These are phyloP conservation scores for Fusarium pilosicola DNA, from an alignment of 2,329 filamentous ascomycete species.

Conservation along the genomic window DNA sequence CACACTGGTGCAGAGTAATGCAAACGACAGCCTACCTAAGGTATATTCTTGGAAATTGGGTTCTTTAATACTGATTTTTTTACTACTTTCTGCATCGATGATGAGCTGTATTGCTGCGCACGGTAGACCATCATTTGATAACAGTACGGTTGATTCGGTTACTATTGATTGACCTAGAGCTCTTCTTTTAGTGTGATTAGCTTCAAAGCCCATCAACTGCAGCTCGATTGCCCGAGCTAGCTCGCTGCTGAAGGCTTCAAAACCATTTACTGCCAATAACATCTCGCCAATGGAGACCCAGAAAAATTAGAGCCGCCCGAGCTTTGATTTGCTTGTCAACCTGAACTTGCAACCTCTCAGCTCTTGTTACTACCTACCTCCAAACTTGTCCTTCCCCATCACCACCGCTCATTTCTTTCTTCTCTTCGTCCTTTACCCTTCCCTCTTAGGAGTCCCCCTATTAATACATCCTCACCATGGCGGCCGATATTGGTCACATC, in stretches of 20 bases:
- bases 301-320: constrained; percentile 20
- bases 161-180: not conserved
- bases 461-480: constrained; percentile 57
- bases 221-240: constrained; percentile 7
- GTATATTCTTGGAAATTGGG: not conserved
- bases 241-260: not conserved
- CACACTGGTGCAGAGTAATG: not conserved
- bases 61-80: not conserved
- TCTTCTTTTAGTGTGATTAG: constrained; percentile 9
- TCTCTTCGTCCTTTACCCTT: constrained; percentile 27
- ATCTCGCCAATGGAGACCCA: constrained; percentile 20
- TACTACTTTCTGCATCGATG: not conserved
- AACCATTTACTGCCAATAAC: constrained; percentile 1
- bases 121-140: not conserved
- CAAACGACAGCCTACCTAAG: not conserved
- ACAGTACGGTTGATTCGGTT: not conserved
- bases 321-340: constrained; percentile 30
- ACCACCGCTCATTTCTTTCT: constrained; percentile 35
- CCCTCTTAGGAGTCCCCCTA: constrained; percentile 11
- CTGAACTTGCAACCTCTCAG: constrained; percentile 17
- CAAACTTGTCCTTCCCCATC: constrained; percentile 31
- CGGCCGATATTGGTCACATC: constrained; percentile 67
- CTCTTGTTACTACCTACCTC: constrained; percentile 28
- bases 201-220: constrained; percentile 17
- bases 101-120: not conserved